phyloP scores from a whole-genome alignment of 2,329 filamentous ascomycete genomes.

The Colletotrichum sp. region DNA sequence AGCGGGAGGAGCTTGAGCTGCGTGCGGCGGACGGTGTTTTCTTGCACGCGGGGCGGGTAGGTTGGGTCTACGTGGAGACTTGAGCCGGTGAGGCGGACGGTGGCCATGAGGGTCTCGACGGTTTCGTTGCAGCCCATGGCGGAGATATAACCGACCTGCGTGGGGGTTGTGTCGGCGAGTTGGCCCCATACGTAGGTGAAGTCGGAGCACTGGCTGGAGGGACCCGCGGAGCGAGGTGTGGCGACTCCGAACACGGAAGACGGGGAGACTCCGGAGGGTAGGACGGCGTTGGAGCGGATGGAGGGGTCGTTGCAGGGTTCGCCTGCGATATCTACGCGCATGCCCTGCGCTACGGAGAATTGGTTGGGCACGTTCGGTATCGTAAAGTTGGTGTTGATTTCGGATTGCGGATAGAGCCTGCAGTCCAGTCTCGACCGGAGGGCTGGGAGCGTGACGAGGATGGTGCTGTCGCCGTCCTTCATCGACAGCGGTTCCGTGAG shows the following conservation, averaged over 20 bases:
- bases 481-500: constrained; percentile 10
- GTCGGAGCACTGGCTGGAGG: constrained; percentile 31
- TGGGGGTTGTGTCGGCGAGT: constrained; percentile 27
- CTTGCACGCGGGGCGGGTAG: constrained; percentile 30
- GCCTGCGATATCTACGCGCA: constrained; percentile 26
- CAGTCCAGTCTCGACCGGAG: constrained; percentile 36
- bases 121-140: constrained; percentile 44
- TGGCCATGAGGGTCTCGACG: constrained; percentile 31
- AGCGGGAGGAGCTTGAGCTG: constrained; percentile 28
- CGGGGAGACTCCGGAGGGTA: constrained; percentile 4
- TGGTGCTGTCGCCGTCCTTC: constrained; percentile 1
- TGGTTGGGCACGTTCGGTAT: constrained; percentile 12
- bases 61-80: constrained; percentile 30
- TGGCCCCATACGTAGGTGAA: constrained; percentile 42
- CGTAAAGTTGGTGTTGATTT: constrained; percentile 28
- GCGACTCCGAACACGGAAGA: constrained; percentile 29
- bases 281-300: constrained; percentile 23
- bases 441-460: constrained; percentile 32
- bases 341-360: not conserved
- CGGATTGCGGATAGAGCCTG: constrained; percentile 24
- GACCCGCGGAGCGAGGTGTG: constrained; percentile 3
- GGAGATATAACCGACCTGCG: constrained; percentile 32
- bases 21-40: constrained; percentile 24
- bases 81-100: constrained; percentile 27
- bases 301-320: constrained; percentile 22